phyloP scores from a whole-genome alignment of 1,284 basidiomycete species.

The Rhodotorula sp. region DNA sequence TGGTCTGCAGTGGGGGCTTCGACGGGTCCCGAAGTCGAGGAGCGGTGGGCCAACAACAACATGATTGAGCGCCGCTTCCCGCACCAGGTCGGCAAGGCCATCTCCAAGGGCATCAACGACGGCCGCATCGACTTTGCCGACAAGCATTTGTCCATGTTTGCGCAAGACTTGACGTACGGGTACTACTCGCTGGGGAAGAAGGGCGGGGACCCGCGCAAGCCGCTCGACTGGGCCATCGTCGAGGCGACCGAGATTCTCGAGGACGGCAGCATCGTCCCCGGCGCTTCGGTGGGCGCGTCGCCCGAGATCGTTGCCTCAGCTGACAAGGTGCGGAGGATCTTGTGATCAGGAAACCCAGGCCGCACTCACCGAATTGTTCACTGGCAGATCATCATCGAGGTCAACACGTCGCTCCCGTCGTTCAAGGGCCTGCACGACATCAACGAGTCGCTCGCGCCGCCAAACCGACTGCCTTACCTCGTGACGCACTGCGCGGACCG shows the following conservation, averaged over 20 bases:
- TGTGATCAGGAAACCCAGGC: no score
- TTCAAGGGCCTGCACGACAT: conserved; percentile 54
- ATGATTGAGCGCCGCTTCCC: conserved; percentile 59
- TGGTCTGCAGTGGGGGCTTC: conserved; percentile 53
- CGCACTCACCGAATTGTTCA: no score
- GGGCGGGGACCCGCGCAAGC: conserved; percentile 50
- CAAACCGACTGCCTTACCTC: conserved; percentile 57
- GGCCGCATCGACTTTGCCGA: conserved; percentile 45
- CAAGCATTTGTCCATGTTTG: conserved; percentile 44
- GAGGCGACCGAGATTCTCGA: conserved; percentile 60
- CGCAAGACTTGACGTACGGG: conserved; percentile 57
- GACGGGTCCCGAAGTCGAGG: conserved; percentile 46
- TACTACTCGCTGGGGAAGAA: conserved; percentile 57
- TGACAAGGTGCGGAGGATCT: conserved; percentile 55
- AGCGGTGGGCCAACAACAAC: conserved; percentile 45
- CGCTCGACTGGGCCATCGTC: conserved; percentile 59
- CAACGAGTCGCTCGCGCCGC: conserved; percentile 54
- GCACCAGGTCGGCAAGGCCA: conserved; percentile 60
- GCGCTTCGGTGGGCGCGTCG: conserved; percentile 59
- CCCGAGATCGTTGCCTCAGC: conserved; percentile 59
- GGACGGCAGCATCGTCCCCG: conserved; percentile 59
- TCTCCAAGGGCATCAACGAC: conserved; percentile 59
- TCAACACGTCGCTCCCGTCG: conserved; percentile 23
- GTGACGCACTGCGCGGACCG: conserved; percentile 57
- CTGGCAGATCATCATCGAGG: conserved; percentile 54